Evolutionary conservation across 2,329 filamentous ascomycete species (phyloP).

Genomic region (Fusarium globosum): DNA sequence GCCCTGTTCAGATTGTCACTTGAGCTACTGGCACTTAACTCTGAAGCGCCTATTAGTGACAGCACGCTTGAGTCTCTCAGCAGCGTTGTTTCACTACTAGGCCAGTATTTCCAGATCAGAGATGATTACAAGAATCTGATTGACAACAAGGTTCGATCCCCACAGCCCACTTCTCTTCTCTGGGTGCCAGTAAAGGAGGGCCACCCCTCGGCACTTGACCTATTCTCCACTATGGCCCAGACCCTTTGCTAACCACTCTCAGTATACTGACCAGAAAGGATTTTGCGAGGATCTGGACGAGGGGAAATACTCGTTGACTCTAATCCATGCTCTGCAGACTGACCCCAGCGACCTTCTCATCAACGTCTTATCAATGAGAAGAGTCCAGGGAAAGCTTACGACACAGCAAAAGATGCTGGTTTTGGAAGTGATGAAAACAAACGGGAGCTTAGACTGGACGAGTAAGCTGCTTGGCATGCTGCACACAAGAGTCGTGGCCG

Average conservation of each 20-base stretch:
- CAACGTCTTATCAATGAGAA: background rate
- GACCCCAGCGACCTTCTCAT: background rate
- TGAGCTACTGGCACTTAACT: background rate
- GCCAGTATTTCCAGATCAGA: slow-evolving; percentile 4
- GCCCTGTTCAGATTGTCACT: background rate
- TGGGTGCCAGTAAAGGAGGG: no score
- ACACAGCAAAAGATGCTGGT: background rate
- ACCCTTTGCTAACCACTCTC: background rate
- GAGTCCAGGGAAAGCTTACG: background rate
- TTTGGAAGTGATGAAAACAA: background rate
- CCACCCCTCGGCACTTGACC: background rate
- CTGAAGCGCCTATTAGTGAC: background rate
- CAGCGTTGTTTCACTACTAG: background rate
- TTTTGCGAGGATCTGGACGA: slow-evolving; percentile 12
- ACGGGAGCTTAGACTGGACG: background rate
- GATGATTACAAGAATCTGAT: slow-evolving; percentile 15
- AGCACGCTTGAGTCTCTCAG: background rate
- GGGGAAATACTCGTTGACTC: background rate
- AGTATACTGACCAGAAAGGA: slow-evolving; percentile 6
- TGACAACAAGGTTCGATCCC: background rate
- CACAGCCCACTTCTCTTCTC: fast-evolving
- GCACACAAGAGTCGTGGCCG: background rate
- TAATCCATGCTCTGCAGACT: background rate
- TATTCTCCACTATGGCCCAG: background rate
- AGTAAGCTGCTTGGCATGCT: background rate